Evolutionary conservation across 192 early-diverging fungal genomes (phyloP).

Genomic region (Backusella macrospora): DNA sequence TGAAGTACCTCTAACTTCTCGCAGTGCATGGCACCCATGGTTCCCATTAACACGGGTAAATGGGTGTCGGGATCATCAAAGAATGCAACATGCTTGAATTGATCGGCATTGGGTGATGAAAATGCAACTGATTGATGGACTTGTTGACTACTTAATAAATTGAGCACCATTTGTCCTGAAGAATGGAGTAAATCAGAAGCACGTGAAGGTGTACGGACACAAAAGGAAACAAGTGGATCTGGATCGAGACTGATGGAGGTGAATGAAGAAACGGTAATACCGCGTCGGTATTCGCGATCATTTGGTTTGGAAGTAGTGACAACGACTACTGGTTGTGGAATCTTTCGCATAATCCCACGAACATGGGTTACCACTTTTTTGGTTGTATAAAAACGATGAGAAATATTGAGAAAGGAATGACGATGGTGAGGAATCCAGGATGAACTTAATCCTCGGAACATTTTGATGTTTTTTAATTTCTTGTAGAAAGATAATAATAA

Average conservation of each 20-base stretch:
- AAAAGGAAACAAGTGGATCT: constrained; percentile 61
- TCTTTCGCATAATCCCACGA: constrained; percentile 59
- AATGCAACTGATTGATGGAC: constrained; percentile 59
- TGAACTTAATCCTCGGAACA: background rate
- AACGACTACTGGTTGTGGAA: constrained; percentile 62
- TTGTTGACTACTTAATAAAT: constrained; percentile 60
- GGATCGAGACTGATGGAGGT: constrained; percentile 66
- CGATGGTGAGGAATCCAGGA: too few relatives aligned
- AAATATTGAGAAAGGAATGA: background rate
- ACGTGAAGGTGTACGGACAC: constrained; percentile 62
- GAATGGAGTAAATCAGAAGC: constrained; percentile 56
- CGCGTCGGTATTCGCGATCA: constrained; percentile 46
- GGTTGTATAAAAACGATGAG: background rate
- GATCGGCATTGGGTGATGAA: constrained; percentile 57
- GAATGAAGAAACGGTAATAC: constrained; percentile 70
- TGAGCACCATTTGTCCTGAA: constrained; percentile 57
- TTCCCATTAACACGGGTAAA: constrained; percentile 57
- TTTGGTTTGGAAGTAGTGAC: constrained; percentile 48
- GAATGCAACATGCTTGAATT: constrained; percentile 49
- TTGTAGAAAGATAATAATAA: background rate
- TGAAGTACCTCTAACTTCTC: constrained; percentile 44
- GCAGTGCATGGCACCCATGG: constrained; percentile 64
- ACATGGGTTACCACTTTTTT: constrained; percentile 33
- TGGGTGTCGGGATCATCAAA: constrained; percentile 46
- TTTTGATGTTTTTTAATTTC: background rate